These are phyloP conservation scores for Pseudocercospora musae DNA, from an alignment of 2,329 filamentous ascomycete species.

Conservation along the genomic window DNA sequence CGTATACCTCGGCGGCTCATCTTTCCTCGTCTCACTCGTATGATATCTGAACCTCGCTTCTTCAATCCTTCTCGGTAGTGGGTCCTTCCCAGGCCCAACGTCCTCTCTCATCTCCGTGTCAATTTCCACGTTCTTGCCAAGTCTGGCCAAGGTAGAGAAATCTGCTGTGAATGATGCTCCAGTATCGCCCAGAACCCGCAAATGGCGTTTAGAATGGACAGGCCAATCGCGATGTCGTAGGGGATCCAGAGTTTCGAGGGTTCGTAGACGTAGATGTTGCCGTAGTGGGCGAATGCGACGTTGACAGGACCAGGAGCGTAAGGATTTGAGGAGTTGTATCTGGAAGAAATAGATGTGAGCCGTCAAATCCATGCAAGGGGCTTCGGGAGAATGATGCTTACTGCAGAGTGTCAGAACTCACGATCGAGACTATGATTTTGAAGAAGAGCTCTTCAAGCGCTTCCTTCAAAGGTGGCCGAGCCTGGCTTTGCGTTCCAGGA, in stretches of 20 bases:
- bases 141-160: not conserved
- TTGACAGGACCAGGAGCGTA: constrained; percentile 6
- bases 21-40: not conserved
- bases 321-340: constrained; percentile 4
- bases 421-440: constrained; percentile 20
- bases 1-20: not conserved
- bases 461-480: not conserved
- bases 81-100: constrained; percentile 10
- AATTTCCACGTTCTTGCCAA: constrained; percentile 8
- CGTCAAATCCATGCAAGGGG: no score
- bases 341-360: not conserved
- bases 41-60: constrained; percentile 2
- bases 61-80: constrained; percentile 8
- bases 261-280: constrained; percentile 21
- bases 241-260: constrained; percentile 17
- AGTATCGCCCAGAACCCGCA: constrained; percentile 10
- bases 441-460: constrained; percentile 17
- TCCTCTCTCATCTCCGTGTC: constrained; percentile 9
- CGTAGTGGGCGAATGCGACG: constrained; percentile 9
- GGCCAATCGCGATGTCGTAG: constrained; percentile 18
- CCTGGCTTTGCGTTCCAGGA: not conserved
- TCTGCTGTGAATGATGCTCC: constrained; percentile 20
- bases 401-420: constrained; percentile 12
- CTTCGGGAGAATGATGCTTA: not conserved
- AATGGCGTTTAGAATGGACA: constrained; percentile 10